Conservation (phyloP, 2,329 filamentous ascomycete genomes). For the Thermothelomyces thermophilus region DNA sequence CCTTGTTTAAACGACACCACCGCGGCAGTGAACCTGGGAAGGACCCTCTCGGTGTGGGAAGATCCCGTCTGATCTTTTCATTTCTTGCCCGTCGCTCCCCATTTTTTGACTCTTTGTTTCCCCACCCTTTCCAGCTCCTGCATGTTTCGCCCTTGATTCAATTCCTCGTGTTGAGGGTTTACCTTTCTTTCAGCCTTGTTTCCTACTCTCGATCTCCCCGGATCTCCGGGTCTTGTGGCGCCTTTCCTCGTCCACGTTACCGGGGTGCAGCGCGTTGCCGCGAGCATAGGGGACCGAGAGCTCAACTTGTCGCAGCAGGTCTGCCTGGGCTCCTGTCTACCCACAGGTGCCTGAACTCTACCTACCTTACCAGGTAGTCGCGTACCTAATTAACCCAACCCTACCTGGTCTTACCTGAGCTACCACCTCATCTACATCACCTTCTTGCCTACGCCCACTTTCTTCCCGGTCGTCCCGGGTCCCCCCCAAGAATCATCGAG, state of each 20-base stretch:
- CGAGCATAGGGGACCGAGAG: background rate
- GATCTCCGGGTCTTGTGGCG: background rate
- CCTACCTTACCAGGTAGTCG: too few species aligned
- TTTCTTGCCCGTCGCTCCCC: conserved; percentile 7
- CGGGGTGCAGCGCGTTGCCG: background rate
- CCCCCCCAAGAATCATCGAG: too few species aligned
- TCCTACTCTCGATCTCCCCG: background rate
- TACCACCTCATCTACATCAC: too few species aligned
- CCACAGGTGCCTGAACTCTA: too few species aligned
- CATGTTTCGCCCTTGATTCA: conserved; percentile 3
- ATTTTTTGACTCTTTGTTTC: conserved; percentile 1
- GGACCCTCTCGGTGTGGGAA: background rate
- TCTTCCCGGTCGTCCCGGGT: background rate
- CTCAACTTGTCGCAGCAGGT: conserved; percentile 5
- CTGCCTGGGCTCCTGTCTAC: conserved; percentile 10
- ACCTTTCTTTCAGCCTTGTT: too few species aligned
- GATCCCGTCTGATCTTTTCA: conserved; percentile 4
- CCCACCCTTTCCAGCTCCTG: background rate
- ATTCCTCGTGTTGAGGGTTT: too few species aligned
- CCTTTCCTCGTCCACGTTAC: background rate
- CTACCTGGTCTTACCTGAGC: too few species aligned
- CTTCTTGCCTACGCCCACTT: background rate
- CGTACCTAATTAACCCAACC: too few species aligned
- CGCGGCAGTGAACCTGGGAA: background rate
- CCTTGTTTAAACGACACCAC: background rate